These are phyloP conservation scores for Colletotrichum cordylinicola DNA, from an alignment of 2,329 filamentous ascomycete species.

Conservation along the genomic window DNA sequence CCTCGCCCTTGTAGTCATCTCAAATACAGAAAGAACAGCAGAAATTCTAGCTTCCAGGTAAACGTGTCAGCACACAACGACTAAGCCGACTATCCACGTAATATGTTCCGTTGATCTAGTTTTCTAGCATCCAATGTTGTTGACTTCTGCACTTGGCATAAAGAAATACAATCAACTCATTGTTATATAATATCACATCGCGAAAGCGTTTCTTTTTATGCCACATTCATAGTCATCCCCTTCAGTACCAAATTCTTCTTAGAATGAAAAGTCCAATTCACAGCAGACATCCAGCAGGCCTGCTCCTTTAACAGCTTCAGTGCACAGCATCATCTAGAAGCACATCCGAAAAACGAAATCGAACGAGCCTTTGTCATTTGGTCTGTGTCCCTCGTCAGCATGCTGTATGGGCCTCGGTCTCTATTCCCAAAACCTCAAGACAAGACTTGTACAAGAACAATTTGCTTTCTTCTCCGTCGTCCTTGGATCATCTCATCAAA, in stretches of 20 bases:
- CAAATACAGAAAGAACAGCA: not conserved
- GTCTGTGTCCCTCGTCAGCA: rapidly evolving
- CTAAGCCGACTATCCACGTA: not conserved
- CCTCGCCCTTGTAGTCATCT: rapidly evolving
- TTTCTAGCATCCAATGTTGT: rapidly evolving
- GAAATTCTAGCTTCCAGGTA: not conserved
- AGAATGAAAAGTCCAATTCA: rapidly evolving
- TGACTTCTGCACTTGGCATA: rapidly evolving
- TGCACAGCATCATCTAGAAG: rapidly evolving
- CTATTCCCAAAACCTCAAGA: not conserved
- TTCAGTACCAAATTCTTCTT: rapidly evolving
- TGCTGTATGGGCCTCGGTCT: rapidly evolving
- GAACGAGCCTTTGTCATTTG: not conserved
- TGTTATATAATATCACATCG: rapidly evolving
- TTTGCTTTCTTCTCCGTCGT: rapidly evolving
- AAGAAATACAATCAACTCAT: not conserved
- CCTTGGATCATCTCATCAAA: rapidly evolving
- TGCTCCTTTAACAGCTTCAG: not conserved
- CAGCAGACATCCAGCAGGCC: rapidly evolving
- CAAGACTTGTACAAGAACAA: rapidly evolving
- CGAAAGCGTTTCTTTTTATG: not conserved
- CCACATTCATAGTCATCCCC: rapidly evolving
- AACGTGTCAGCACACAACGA: rapidly evolving
- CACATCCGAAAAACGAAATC: not conserved
- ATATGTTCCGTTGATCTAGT: too few species aligned